Percentiles rank a stretch among this genome's conserved stretches.
These are phyloP conservation scores for Microstroma glucosiphilum DNA, from an alignment of 1,284 basidiomycete genomes.

Conservation along the genomic window DNA sequence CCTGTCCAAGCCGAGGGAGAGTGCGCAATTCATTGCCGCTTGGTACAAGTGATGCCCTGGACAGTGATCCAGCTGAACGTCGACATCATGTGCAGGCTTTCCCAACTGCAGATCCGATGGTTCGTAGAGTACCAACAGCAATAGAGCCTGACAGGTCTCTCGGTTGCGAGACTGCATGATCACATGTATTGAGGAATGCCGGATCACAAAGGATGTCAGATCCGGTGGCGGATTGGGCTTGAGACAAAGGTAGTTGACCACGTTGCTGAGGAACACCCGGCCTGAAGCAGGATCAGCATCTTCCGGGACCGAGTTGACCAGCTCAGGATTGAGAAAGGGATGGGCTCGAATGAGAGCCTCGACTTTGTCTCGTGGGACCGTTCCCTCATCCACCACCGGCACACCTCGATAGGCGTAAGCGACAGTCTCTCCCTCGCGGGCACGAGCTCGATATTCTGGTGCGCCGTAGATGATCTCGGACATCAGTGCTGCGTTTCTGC, in stretches of 20 bases:
- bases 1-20: constrained; percentile 1
- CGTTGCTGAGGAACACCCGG: neutral
- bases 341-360: neutral
- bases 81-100: neutral
- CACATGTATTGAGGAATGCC: neutral
- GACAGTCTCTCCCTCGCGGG: neutral
- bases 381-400: neutral
- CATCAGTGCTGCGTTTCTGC: neutral
- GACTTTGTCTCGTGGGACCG: neutral
- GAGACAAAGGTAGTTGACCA: neutral
- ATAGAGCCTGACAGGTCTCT: neutral
- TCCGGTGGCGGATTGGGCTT: neutral
- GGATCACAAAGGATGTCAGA: neutral
- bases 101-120: neutral
- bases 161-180: neutral
- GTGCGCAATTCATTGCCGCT: neutral
- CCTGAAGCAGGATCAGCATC: neutral
- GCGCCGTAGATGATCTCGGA: neutral
- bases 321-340: neutral
- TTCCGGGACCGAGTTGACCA: neutral
- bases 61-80: neutral
- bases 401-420: neutral
- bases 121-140: constrained; percentile 1
- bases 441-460: neutral
- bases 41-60: constrained; percentile 3